These are phyloP conservation scores for Fusarium musae DNA, from an alignment of 2,329 filamentous ascomycete species.

Conservation along the genomic window DNA sequence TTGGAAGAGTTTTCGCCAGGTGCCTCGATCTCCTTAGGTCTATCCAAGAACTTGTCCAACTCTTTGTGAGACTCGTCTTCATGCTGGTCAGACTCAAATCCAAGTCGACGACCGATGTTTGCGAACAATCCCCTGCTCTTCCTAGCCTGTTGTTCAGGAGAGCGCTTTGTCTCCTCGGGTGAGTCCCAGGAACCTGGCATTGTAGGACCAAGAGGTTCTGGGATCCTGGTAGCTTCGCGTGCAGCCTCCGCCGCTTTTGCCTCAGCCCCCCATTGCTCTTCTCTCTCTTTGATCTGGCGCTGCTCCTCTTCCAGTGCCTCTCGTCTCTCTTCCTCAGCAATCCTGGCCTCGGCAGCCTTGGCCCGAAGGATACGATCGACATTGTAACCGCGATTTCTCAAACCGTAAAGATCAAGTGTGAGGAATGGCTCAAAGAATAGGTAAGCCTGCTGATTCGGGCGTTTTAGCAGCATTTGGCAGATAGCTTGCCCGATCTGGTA, in stretches of 20 bases:
- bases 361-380: slow-evolving; percentile 92
- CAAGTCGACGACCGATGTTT: slow-evolving; percentile 73
- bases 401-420: slow-evolving; percentile 82
- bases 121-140: slow-evolving; percentile 72
- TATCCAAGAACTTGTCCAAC: slow-evolving; percentile 56
- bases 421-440: slow-evolving; percentile 92
- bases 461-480: slow-evolving; percentile 80
- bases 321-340: slow-evolving; percentile 85
- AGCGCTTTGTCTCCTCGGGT: slow-evolving; percentile 60
- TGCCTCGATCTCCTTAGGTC: slow-evolving; percentile 38
- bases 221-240: slow-evolving; percentile 54
- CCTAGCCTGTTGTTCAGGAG: slow-evolving; percentile 49
- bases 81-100: slow-evolving; percentile 66
- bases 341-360: slow-evolving; percentile 86
- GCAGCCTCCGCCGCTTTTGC: slow-evolving; percentile 55
- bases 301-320: slow-evolving; percentile 80
- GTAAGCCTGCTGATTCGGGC: slow-evolving; percentile 88
- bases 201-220: slow-evolving; percentile 52
- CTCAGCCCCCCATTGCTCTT: slow-evolving; percentile 55
- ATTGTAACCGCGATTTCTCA: slow-evolving; percentile 92
- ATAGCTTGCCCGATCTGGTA: slow-evolving; percentile 94
- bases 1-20: slow-evolving; percentile 24
- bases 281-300: slow-evolving; percentile 69
- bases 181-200: slow-evolving; percentile 85
- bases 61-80: slow-evolving; percentile 57